Base-by-base conservation (phyloP, 768 basidiomycete species). In the Rhodotorula babjevae region DNA sequence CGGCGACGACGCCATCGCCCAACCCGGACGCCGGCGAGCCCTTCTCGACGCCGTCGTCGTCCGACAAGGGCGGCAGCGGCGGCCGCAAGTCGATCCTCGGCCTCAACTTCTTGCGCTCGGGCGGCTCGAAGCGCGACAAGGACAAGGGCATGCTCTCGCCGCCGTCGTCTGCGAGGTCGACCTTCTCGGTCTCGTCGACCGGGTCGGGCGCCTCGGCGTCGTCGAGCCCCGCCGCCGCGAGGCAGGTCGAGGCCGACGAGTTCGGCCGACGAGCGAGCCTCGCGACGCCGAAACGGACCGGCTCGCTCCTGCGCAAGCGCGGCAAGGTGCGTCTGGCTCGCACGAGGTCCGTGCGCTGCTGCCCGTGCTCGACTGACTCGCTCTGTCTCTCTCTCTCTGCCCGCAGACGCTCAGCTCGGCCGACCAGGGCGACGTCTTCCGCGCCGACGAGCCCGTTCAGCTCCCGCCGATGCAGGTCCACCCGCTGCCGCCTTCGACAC, bases 381-480 rank as follows among this genome's bases (percentile, higher is more conserved):
- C n/a, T n/a, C n/a, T n/a, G n/a, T n/a, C n/a, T n/a, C n/a, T 31
- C n/a, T 1, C 23, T 1, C 63, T 60, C 46, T 16, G 21, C 25
- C 27, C 25, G 36, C 60, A 70, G 68, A 67, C 68, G n/a, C 27
- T 71, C 31, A n/a, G 57, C 50, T 67, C 69, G 58, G 29, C 71
- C 47, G 67, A 62, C 52, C 52, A 79, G 93, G 93, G 94, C 91
- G 21, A 80, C 92, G 60, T 72, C 55, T 50, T 93, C 92, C 27
- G 91, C 89, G 25, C 85, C 87, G 86, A 87, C 78, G 67, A 78
- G 61, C 63, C 76, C 1, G 69, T 74, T 29, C 85, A 87, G 29
- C 82, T 95, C 76, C 93, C 93, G 23, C 93, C 93, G 31, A 89
- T 95, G 87, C 92, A 94, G 79, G 90, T 95, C 79, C 84, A 89